Evolutionary conservation across 768 basidiomycete genomes (phyloP).

Genomic region (Wakefieldia striispora): DNA sequence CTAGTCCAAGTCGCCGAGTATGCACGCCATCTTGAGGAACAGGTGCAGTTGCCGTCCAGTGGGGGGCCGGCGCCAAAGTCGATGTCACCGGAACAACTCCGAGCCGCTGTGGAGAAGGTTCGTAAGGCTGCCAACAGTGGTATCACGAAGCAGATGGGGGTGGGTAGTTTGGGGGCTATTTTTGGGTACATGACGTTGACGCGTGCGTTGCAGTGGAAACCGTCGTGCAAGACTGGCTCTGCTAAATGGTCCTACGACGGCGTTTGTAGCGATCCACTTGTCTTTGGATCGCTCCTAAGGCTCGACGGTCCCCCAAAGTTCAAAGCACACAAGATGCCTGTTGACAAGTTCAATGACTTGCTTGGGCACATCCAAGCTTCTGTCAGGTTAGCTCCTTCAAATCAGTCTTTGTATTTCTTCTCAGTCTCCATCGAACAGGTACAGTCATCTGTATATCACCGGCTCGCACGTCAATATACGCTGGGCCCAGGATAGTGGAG

Average conservation of each 20-base stretch:
- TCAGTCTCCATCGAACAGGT: constrained; percentile 28
- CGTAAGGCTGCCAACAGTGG: constrained; percentile 44
- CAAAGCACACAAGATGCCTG: constrained; percentile 47
- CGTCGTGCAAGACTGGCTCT: constrained; percentile 43
- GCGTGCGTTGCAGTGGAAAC: constrained; percentile 44
- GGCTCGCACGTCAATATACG: constrained; percentile 44
- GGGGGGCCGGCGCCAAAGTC: constrained; percentile 19
- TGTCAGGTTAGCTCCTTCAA: constrained; percentile 32
- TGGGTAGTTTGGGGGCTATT: constrained; percentile 6
- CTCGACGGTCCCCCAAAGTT: constrained; percentile 45
- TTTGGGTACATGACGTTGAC: not conserved
- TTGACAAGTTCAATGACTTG: constrained; percentile 32
- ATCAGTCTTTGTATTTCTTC: not conserved
- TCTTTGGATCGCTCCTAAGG: constrained; percentile 46
- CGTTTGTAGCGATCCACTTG: constrained; percentile 44
- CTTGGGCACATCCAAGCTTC: constrained; percentile 36
- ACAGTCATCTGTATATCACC: constrained; percentile 37
- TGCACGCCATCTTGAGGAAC: constrained; percentile 30
- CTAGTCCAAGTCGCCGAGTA: constrained; percentile 35
- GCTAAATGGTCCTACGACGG: constrained; percentile 55
- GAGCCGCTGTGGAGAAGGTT: constrained; percentile 45
- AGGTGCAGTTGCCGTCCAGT: constrained; percentile 21
- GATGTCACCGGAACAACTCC: constrained; percentile 39
- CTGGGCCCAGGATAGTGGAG: constrained; percentile 44
- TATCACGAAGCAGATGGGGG: constrained; percentile 51